Conservation (phyloP, 805 yeast species). For the Wickerhamiella kurtzmanii region DNA sequence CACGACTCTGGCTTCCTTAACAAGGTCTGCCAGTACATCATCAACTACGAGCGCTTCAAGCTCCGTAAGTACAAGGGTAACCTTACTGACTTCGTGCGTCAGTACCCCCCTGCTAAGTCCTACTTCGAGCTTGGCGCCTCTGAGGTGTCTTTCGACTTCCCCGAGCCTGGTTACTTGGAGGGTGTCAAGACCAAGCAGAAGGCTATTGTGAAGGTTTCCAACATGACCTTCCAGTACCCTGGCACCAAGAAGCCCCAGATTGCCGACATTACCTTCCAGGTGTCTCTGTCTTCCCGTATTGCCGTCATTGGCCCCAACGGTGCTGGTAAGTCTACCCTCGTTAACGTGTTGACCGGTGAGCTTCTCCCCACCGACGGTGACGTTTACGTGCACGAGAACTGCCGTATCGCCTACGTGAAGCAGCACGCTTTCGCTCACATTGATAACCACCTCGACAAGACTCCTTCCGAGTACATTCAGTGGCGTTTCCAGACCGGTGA, state of each 20-base stretch:
- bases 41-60: slow-evolving; percentile 99
- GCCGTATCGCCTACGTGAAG: slow-evolving; percentile 99
- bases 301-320: slow-evolving; percentile 99
- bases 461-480: slow-evolving; percentile 99
- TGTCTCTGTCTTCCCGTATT: slow-evolving; percentile 98
- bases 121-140: slow-evolving; percentile 98
- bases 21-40: slow-evolving; percentile 93
- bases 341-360: slow-evolving; percentile 98
- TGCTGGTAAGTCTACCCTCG: slow-evolving; percentile 99
- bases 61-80: slow-evolving; percentile 99
- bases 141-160: slow-evolving; percentile 92
- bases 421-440: slow-evolving; percentile 99
- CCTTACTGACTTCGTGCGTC: slow-evolving; percentile 95
- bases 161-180: slow-evolving; percentile 99
- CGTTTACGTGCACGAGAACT: slow-evolving; percentile 98
- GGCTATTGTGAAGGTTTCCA: slow-evolving; percentile 95
- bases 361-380: slow-evolving; percentile 96
- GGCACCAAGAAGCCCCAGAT: slow-evolving; percentile 97
- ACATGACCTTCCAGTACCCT: slow-evolving; percentile 99
- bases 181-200: slow-evolving; percentile 99
- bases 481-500: slow-evolving; percentile 99
- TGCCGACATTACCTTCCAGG: slow-evolving; percentile 85
- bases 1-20: slow-evolving; percentile 99
- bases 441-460: slow-evolving; percentile 96
- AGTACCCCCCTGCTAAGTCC: slow-evolving; percentile 97